Conservation (phyloP, 2,329 filamentous ascomycete genomes). For the Herpotrichia juniperi region DNA sequence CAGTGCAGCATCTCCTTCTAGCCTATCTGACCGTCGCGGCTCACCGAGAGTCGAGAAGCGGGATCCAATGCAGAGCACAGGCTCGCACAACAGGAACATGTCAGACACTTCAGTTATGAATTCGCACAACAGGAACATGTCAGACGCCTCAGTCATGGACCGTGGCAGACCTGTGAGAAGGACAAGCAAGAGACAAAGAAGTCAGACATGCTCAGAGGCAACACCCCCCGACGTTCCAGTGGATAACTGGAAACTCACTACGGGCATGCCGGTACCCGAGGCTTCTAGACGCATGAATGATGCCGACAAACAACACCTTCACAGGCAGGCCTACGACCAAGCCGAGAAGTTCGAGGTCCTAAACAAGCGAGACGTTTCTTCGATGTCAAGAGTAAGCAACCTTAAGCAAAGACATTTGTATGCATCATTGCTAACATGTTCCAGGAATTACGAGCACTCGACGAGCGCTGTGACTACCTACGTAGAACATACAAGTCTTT, state of each 20-base stretch:
- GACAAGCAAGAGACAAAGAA: constrained; percentile 37
- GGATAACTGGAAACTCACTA: constrained; percentile 45
- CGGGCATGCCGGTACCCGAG: constrained; percentile 43
- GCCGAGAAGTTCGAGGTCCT: constrained; percentile 49
- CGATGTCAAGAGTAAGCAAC: constrained; percentile 64
- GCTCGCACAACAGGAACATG: constrained; percentile 40
- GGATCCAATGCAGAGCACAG: constrained; percentile 27
- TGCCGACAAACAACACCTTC: constrained; percentile 42
- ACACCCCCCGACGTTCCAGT: constrained; percentile 27
- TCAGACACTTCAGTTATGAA: constrained; percentile 33
- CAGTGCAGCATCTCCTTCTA: constrained; percentile 35
- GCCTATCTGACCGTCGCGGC: constrained; percentile 27
- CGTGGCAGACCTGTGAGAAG: constrained; percentile 43
- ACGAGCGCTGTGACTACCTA: constrained; percentile 79
- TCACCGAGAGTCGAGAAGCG: constrained; percentile 41
- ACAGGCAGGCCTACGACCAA: constrained; percentile 47
- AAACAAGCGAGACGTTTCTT: constrained; percentile 46
- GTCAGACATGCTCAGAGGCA: constrained; percentile 41
- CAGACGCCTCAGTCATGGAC: constrained; percentile 47
- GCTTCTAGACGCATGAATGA: constrained; percentile 41
- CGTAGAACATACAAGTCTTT: constrained; percentile 78
- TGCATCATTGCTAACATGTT: constrained; percentile 20
- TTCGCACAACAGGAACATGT: constrained; percentile 42
- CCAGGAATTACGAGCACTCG: constrained; percentile 75
- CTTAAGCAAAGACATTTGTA: background rate